phyloP scores from a whole-genome alignment of 163 green algal genomes.

The Scenedesmus sp. region DNA sequence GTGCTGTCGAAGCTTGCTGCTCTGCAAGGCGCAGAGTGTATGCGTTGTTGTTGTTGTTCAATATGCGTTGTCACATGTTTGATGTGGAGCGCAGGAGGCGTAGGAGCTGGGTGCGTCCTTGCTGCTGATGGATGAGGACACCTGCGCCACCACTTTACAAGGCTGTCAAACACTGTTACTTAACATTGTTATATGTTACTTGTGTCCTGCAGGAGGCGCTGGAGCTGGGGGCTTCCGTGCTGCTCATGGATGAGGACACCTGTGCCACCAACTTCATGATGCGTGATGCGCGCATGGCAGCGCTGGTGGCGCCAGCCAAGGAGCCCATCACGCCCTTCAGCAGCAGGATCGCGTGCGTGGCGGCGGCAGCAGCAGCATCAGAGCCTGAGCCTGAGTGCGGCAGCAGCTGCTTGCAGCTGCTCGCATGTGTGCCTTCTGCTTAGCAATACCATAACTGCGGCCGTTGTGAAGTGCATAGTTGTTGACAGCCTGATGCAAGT shows the following conservation, averaged over 20 bases:
- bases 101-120: conserved; percentile 64
- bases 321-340: conserved; percentile 85
- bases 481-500: background rate
- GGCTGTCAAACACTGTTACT: conserved; percentile 19
- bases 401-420: background rate
- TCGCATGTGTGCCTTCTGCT: background rate
- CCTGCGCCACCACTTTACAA: conserved; percentile 76
- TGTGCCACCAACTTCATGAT: conserved; percentile 85
- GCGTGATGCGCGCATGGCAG: conserved; percentile 76
- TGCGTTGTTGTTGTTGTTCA: background rate
- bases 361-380: background rate
- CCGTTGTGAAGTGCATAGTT: background rate
- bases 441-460: background rate
- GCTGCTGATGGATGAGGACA: conserved; percentile 83
- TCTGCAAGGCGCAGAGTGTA: background rate
- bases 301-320: conserved; percentile 63
- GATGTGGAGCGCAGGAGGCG: conserved; percentile 57
- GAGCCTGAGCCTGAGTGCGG: background rate
- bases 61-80: too few relatives aligned
- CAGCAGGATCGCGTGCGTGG: conserved; percentile 51
- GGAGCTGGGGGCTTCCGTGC: conserved; percentile 64
- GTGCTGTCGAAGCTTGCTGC: too few relatives aligned
- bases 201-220: conserved; percentile 65
- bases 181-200: background rate
- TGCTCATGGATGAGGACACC: conserved; percentile 86